These are phyloP conservation scores for Ogataea sp. DNA, from an alignment of 805 yeast genomes.

Conservation along the genomic window DNA sequence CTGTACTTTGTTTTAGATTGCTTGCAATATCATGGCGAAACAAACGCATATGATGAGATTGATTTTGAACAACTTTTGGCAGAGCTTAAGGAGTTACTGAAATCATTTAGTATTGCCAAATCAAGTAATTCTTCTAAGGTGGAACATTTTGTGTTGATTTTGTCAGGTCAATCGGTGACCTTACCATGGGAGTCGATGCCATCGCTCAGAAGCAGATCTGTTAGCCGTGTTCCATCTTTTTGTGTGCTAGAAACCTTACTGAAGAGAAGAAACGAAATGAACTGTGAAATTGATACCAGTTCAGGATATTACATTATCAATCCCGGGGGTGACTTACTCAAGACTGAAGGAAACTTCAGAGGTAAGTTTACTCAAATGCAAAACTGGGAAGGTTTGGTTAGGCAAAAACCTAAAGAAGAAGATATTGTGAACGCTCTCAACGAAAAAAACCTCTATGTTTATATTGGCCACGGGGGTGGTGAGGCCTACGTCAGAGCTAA, in stretches of 20 bases:
- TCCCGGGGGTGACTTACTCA: constrained; percentile 69
- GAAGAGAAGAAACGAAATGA: constrained; percentile 5
- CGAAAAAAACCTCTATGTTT: constrained; percentile 48
- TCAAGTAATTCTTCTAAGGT: background rate
- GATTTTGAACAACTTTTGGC: constrained; percentile 48
- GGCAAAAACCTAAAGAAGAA: constrained; percentile 49
- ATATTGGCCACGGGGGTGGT: constrained; percentile 97
- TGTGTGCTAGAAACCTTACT: constrained; percentile 33
- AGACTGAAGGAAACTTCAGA: constrained; percentile 56
- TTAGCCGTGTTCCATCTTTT: constrained; percentile 72
- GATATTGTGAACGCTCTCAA: constrained; percentile 37
- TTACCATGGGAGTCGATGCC: constrained; percentile 90
- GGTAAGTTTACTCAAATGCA: constrained; percentile 28
- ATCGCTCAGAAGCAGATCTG: constrained; percentile 42
- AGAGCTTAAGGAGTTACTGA: constrained; percentile 39
- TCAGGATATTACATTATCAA: constrained; percentile 63
- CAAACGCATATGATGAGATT: constrained; percentile 56
- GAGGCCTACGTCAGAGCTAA: constrained; percentile 64
- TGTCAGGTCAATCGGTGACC: constrained; percentile 54
- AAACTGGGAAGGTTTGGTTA: constrained; percentile 48
- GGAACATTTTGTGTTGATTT: constrained; percentile 61
- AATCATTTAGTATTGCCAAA: constrained; percentile 14
- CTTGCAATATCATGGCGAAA: constrained; percentile 54
- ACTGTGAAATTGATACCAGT: constrained; percentile 10
- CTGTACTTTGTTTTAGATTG: constrained; percentile 55